These are phyloP conservation scores for Mimosa pudica DNA, from an alignment of 306 rosid species.

Conservation along the genomic window DNA sequence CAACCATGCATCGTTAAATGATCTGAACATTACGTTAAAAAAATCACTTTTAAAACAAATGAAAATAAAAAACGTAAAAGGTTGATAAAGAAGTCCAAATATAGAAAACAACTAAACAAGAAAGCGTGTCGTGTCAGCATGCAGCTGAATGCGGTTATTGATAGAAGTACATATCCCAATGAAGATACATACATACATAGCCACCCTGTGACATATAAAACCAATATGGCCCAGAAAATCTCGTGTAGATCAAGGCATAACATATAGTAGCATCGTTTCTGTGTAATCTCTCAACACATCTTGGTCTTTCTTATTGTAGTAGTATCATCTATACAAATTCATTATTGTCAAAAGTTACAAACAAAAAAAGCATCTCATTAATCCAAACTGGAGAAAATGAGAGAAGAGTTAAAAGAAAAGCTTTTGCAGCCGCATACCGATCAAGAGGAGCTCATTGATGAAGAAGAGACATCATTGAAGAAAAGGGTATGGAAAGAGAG, in stretches of 20 bases:
- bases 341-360: neutral
- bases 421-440: constrained; percentile 32
- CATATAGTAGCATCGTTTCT: neutral
- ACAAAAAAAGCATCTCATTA: neutral
- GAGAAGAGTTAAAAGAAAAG: constrained; percentile 31
- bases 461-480: constrained; percentile 26
- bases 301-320: too few relatives aligned
- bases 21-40: neutral
- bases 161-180: neutral
- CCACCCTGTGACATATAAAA: neutral
- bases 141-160: neutral
- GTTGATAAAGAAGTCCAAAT: neutral
- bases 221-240: too few relatives aligned
- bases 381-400: constrained; percentile 32
- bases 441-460: constrained; percentile 2
- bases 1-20: neutral
- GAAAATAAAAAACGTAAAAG: neutral
- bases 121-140: neutral
- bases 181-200: neutral
- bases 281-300: neutral
- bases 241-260: too few relatives aligned
- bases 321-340: too few relatives aligned
- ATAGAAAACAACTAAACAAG: neutral
- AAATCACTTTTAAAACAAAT: neutral
- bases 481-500: constrained; percentile 51